Evolutionary conservation across 1,284 basidiomycete genomes (phyloP), one percentile per base, ranked within the genome.

Genomic region (Rhodotorula mucilaginosa): DNA sequence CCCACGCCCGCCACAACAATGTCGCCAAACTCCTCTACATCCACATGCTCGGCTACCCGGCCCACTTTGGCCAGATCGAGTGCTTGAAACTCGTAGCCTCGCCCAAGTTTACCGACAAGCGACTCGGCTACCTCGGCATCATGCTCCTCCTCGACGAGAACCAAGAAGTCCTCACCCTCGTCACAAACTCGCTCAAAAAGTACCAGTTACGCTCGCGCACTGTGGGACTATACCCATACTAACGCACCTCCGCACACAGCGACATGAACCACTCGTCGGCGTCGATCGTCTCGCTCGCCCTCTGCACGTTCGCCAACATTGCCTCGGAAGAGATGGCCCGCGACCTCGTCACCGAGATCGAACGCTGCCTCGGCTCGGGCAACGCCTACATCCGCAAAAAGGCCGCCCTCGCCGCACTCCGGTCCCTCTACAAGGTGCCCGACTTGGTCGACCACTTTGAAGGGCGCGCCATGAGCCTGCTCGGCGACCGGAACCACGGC

Each of bases 211-310:
- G 8, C 16, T 26, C 39, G 15, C 59, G 15, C 56, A 52, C 47
- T 34, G 26, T 69, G 21, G 34, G 34, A 34, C 34, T 34, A 34
- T 34, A 34, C 34, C 46, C 46, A 29, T 21, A 1, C 23, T 54
- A 5, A 54, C 52, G n/a, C 52, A 5, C 52, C 3, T n/a, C n/a
- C 52, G 23, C n/a, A 23, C 52, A 12, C 66, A 98, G 95, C 82
- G 97, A 99, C 83, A 95, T 99, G 93, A 98, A 99, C 82, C 95
- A 98, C 83, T 90, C 95, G 18, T 99, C 98, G 83, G 97, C 97
- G 92, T 99, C 97, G 81, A 92, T 93, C 15, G 97, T 99, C 54
- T 97, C 97, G 26, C 87, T 99, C 64, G 96, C 95, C 2, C 87
- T 99, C 57, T 98, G 95, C 80, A 99, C 97, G 0, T 99, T 99